Evolutionary conservation across 148 eudicot species (phyloP).

Genomic region (Fagopyrum tataricum): DNA sequence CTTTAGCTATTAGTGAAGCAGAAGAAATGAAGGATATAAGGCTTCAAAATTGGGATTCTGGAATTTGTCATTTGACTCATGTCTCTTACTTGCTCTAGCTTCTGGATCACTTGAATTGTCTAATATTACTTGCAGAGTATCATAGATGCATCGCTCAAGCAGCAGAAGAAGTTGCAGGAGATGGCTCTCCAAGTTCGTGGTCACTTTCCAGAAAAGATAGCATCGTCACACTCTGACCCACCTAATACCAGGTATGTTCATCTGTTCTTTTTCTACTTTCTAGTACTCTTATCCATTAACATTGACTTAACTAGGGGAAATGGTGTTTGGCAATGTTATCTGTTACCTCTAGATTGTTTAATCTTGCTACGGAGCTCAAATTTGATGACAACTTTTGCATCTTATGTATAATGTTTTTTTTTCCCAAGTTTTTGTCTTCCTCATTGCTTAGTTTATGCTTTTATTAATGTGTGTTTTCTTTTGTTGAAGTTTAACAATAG

Average conservation of each 20-base stretch:
- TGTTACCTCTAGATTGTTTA: not conserved
- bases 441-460: not conserved
- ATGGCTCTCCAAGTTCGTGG: conserved; percentile 58
- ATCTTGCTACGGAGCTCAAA: not conserved
- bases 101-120: conserved; percentile 7
- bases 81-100: not conserved
- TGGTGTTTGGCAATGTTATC: not conserved
- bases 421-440: not conserved
- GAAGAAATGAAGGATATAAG: not conserved
- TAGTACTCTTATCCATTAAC: not conserved
- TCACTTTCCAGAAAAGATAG: conserved; percentile 31
- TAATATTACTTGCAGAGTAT: conserved; percentile 47
- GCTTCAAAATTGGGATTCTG: not conserved
- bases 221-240: conserved; percentile 23
- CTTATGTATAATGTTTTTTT: not conserved
- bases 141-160: conserved; percentile 65
- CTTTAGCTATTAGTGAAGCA: not conserved
- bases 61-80: not conserved
- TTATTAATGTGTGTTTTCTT: conserved; percentile 4
- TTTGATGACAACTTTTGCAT: not conserved
- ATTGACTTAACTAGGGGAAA: not conserved
- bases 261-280: not conserved
- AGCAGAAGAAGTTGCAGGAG: conserved; percentile 66
- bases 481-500: conserved; percentile 32
- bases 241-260: conserved; percentile 32